phyloP scores from a whole-genome alignment of 768 basidiomycete species.

The Lactarius vividus region DNA sequence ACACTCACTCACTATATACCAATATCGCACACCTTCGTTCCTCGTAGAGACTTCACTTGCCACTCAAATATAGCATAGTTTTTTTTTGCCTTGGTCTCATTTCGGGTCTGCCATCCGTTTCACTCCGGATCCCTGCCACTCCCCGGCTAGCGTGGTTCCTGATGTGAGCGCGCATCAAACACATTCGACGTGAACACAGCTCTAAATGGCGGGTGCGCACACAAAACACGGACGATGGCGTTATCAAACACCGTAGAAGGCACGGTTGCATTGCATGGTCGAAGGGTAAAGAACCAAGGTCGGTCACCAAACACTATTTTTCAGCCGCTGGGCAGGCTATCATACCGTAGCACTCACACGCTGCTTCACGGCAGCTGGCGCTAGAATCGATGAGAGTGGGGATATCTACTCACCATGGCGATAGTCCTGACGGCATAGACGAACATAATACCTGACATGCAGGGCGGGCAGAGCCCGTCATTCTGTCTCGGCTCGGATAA shows the following conservation, averaged over 20 bases:
- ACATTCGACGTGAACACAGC: not conserved
- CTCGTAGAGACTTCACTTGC: not conserved
- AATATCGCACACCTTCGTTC: not conserved
- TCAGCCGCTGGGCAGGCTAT: too few species aligned
- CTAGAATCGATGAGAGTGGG: not conserved
- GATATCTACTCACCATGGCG: not conserved
- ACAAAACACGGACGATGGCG: not conserved
- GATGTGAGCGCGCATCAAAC: not conserved
- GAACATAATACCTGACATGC: not conserved
- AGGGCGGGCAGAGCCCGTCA: not conserved
- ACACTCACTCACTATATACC: constrained; percentile 17
- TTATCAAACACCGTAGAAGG: not conserved
- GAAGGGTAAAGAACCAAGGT: not conserved
- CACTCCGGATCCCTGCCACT: not conserved
- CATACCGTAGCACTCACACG: not conserved
- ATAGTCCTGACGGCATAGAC: not conserved
- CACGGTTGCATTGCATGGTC: too few species aligned
- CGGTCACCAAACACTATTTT: not conserved
- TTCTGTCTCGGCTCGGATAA: not conserved
- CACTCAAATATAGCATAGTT: not conserved
- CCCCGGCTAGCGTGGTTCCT: constrained; percentile 2
- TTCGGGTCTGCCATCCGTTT: not conserved
- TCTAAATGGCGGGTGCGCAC: not conserved
- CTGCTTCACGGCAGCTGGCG: not conserved
- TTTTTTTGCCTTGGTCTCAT: not conserved